Conservation (phyloP, 805 yeast genomes). For the Candida nanaspora region DNA sequence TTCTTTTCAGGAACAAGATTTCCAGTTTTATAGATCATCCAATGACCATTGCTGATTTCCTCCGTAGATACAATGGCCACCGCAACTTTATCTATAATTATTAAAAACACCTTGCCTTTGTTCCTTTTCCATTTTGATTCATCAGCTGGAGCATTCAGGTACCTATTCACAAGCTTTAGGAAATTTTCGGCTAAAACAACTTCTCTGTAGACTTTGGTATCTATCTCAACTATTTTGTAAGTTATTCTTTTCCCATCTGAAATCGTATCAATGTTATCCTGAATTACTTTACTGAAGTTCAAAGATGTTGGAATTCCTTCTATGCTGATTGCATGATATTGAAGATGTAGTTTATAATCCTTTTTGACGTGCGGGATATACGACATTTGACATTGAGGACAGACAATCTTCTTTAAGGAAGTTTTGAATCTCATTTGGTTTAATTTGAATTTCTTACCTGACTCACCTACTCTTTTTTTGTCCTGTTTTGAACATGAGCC, state of each 20-base stretch:
- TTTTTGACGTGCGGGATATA: slow-evolving; percentile 32
- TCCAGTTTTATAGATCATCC: slow-evolving; percentile 55
- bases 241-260: not conserved
- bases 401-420: slow-evolving; percentile 20
- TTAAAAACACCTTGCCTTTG: slow-evolving; percentile 42
- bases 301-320: slow-evolving; percentile 9
- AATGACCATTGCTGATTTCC: slow-evolving; percentile 35
- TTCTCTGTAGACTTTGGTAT: slow-evolving; percentile 24
- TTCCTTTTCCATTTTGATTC: slow-evolving; percentile 15
- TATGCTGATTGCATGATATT: slow-evolving; percentile 42
- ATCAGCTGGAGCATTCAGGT: slow-evolving; percentile 47
- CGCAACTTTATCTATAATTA: slow-evolving; percentile 38
- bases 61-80: slow-evolving; percentile 55
- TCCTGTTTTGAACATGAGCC: not conserved
- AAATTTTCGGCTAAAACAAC: slow-evolving; percentile 30
- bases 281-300: slow-evolving; percentile 6
- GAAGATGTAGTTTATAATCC: slow-evolving; percentile 42
- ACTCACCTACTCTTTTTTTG: not conserved
- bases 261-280: slow-evolving; percentile 1
- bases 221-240: slow-evolving; percentile 27
- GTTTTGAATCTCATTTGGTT: slow-evolving; percentile 12
- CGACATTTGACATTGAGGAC: slow-evolving; percentile 49
- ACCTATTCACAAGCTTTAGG: slow-evolving; percentile 48
- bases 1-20: slow-evolving; percentile 38
- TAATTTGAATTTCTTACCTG: not conserved